Conservation (phyloP, 352 stramenopile genomes). For the Thraustochytrium sp. region DNA sequence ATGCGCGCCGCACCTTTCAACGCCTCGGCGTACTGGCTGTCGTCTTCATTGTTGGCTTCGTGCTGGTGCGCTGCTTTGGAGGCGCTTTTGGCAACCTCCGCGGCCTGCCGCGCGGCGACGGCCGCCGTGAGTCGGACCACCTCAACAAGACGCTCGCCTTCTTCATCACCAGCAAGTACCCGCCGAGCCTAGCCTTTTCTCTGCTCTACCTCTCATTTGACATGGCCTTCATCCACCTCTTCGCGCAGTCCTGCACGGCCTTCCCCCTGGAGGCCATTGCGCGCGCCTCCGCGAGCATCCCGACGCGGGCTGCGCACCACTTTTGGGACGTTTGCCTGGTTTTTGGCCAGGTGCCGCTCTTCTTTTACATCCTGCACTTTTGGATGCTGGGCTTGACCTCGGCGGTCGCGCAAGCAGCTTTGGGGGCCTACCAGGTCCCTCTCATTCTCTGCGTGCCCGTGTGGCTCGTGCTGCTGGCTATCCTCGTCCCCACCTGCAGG, state of each 20-base stretch:
- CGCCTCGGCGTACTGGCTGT: neutral
- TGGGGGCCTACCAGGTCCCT: neutral
- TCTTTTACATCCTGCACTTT: neutral
- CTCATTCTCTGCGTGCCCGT: neutral
- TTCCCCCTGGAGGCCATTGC: too few relatives aligned
- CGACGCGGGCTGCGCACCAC: neutral
- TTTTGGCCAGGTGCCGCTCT: neutral
- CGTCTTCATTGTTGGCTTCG: neutral
- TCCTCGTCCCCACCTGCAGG: neutral
- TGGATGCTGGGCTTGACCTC: neutral
- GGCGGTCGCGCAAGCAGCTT: neutral
- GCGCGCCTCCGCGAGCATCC: neutral
- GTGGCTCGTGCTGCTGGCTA: neutral
- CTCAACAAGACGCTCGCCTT: neutral
- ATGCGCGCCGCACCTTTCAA: neutral
- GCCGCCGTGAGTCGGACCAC: neutral
- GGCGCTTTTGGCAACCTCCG: neutral
- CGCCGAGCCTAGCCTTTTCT: neutral
- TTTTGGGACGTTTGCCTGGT: neutral
- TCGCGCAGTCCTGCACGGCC: too few relatives aligned
- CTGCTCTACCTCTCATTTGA: neutral
- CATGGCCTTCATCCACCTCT: neutral
- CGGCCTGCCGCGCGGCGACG: slow-evolving; percentile 1
- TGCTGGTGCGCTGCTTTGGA: neutral
- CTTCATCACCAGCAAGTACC: neutral